Evolutionary conservation across 495 filamentous ascomycete species (phyloP), one percentile per base, ranked within the genome.

Genomic region (Neurospora sp.): DNA sequence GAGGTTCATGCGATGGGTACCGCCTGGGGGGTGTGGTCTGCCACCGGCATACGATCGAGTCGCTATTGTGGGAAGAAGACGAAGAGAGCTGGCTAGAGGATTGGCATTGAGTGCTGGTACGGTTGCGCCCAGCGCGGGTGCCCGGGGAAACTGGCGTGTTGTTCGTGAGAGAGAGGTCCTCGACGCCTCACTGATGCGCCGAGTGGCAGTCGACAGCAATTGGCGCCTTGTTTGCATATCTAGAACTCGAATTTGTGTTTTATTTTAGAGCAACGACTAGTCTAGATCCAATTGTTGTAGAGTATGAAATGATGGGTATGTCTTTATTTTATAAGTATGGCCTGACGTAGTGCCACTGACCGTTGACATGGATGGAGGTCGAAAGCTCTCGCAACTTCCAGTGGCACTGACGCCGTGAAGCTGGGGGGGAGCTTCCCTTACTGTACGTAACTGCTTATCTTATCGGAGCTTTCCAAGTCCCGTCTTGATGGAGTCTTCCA

Each of bases 1-100:
- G 72, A 97, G 77, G 81, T 97, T 89, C 93, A 98, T 98, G 70
- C 92, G 93, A 82, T 97, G 92, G 6, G 93, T 97, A 48, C 94
- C 94, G 62, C 95, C 95, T 0, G 94, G 93, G 14, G 93, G 95
- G 75, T 93, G 92, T 75, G 94, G 92, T 73, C 90, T 83, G 71
- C 92, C 93, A 86, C 86, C 92, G 37, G 92, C 90, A 84, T 97
- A 97, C 44, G 78, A 80, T 74, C 94, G 87, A 40, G 76, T 71
- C 69, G 75, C 41, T 37, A 78, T 72, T 39, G 76, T 72, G 1
- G 83, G 81, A 18, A 84, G 69, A 8, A 78, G 69, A 3, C 59
- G 77, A 39, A 77, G 14, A 8, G 74, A 70, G 35, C 73, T 74
- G n/a, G 69, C 20, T 11, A 74, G 23, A n/a, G 74, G 27, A 14